These are phyloP conservation scores for Metschnikowia drakensbergensis DNA, from an alignment of 805 yeast species.

Conservation along the genomic window DNA sequence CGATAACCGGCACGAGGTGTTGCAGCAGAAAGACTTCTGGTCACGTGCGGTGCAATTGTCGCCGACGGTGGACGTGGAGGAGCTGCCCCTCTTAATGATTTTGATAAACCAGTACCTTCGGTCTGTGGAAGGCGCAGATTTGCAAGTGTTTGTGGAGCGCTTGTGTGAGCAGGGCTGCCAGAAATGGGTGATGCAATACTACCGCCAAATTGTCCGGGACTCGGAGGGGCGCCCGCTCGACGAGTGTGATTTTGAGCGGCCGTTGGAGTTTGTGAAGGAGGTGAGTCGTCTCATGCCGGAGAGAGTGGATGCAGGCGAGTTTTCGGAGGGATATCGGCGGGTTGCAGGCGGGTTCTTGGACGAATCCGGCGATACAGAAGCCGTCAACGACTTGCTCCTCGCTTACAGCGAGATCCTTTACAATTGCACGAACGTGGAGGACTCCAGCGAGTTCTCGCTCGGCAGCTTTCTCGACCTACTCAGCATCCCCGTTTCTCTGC, in stretches of 20 bases:
- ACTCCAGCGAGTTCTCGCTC: slow-evolving; percentile 3
- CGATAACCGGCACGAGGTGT: slow-evolving; percentile 15
- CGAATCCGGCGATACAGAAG: not conserved
- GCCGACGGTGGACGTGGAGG: slow-evolving; percentile 2
- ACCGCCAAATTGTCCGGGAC: slow-evolving; percentile 1
- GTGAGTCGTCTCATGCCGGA: slow-evolving; percentile 4
- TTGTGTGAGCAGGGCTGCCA: slow-evolving; percentile 2
- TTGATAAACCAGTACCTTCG: slow-evolving; percentile 32
- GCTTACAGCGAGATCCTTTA: slow-evolving; percentile 13
- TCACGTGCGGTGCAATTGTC: not conserved
- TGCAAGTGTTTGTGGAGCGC: slow-evolving; percentile 16
- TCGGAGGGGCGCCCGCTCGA: not conserved
- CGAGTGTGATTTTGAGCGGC: slow-evolving; percentile 1
- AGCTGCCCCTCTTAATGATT: slow-evolving; percentile 16
- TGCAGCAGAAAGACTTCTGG: slow-evolving; percentile 14
- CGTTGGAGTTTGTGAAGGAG: slow-evolving; percentile 12
- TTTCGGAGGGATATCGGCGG: not conserved
- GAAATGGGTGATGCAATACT: slow-evolving; percentile 9
- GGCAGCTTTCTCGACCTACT: not conserved
- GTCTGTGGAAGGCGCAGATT: slow-evolving; percentile 21
- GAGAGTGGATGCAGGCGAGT: not conserved
- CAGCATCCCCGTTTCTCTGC: not conserved
- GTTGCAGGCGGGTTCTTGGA: not conserved
- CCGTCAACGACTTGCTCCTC: not conserved
- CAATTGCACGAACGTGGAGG: slow-evolving; percentile 22